Evolutionary conservation across 169 alveolate species (phyloP).

Genomic region (Hepatocystis sp.): DNA sequence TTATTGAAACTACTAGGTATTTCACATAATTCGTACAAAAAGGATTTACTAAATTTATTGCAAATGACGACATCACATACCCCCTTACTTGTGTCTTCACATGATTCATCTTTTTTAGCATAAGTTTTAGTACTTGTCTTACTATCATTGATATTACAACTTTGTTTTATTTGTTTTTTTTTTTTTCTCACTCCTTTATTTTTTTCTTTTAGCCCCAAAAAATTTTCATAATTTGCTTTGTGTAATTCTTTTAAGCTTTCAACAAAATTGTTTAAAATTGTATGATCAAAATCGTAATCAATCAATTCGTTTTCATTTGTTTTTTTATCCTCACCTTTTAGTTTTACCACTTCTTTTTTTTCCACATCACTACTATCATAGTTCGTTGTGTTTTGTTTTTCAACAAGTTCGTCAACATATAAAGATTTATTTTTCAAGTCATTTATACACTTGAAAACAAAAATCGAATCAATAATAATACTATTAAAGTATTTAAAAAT

Average conservation of each 20-base stretch:
- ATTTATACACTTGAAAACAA: slow-evolving; percentile 55
- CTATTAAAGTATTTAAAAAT: slow-evolving; percentile 50
- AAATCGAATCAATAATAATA: slow-evolving; percentile 47
- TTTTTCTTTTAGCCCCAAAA: background rate
- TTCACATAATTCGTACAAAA: slow-evolving; percentile 54
- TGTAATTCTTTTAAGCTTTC: slow-evolving; percentile 29
- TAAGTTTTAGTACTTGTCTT: background rate
- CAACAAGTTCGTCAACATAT: slow-evolving; percentile 19
- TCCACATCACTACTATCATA: background rate
- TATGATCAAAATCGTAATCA: slow-evolving; percentile 27
- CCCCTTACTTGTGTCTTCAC: background rate
- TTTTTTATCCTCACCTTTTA: background rate
- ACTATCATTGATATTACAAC: background rate
- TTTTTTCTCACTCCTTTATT: background rate
- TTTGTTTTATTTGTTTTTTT: background rate
- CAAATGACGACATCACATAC: no score
- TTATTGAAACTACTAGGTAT: slow-evolving; percentile 18
- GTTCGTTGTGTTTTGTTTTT: background rate
- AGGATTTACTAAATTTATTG: slow-evolving; percentile 28
- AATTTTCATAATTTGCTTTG: background rate
- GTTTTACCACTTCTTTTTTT: background rate
- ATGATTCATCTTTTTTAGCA: background rate
- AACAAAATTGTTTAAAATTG: slow-evolving; percentile 15
- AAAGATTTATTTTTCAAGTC: slow-evolving; percentile 29
- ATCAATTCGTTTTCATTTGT: background rate